Evolutionary conservation across 495 filamentous ascomycete species (phyloP).

Genomic region (Alectoria sarmentosa): DNA sequence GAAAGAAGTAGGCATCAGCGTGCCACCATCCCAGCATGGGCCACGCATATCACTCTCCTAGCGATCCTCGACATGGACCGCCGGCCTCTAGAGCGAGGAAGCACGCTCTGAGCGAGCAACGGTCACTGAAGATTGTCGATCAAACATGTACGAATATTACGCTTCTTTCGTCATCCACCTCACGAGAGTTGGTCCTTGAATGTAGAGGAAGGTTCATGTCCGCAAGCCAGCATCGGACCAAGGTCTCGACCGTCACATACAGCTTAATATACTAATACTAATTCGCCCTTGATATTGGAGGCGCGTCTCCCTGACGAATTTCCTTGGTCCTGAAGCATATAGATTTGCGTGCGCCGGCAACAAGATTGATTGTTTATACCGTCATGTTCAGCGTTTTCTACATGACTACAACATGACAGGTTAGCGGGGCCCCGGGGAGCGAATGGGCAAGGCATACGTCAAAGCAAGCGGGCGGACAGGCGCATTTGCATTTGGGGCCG

Average conservation of each 20-base stretch:
- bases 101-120: background rate
- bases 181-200: background rate
- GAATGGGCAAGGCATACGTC: background rate
- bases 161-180: background rate
- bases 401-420: background rate
- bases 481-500: background rate
- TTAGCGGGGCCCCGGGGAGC: background rate
- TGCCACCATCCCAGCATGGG: background rate
- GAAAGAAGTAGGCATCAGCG: slow-evolving; percentile 12
- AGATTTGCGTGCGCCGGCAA: background rate
- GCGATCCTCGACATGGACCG: background rate
- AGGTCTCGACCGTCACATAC: background rate
- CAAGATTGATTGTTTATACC: background rate
- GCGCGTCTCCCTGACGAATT: background rate
- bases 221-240: background rate
- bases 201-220: background rate
- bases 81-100: background rate
- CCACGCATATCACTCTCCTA: background rate
- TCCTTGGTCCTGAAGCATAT: background rate
- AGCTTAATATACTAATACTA: slow-evolving; percentile 4
- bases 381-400: background rate
- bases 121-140: background rate
- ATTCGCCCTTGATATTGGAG: background rate
- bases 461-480: background rate
- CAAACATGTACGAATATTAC: slow-evolving; percentile 8